Percentiles rank a stretch among this genome's conserved stretches.
phyloP scores from a whole-genome alignment of 352 stramenopile genomes.

The Phytophthora ramorum region DNA sequence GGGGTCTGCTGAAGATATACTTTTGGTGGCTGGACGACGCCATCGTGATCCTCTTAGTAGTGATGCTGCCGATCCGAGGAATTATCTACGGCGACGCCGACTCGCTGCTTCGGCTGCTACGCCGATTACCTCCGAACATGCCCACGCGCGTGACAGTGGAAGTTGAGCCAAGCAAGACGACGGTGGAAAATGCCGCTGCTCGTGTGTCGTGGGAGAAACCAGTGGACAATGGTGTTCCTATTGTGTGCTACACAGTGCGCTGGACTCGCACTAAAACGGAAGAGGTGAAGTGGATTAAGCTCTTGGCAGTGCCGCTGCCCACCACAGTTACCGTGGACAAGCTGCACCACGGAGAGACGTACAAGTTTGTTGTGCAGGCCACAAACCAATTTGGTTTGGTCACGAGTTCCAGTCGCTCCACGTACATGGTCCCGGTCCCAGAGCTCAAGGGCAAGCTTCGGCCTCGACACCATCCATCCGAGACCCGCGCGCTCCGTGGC shows the following conservation, averaged over 20 bases:
- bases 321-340: conserved; percentile 68
- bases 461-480: conserved; percentile 38
- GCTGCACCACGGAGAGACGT: conserved; percentile 79
- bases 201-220: conserved; percentile 84
- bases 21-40: conserved; percentile 90
- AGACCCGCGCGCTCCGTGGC: conserved; percentile 53
- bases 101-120: conserved; percentile 70
- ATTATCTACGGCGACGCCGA: conserved; percentile 88
- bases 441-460: conserved; percentile 74
- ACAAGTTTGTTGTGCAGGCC: conserved; percentile 86
- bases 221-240: conserved; percentile 75
- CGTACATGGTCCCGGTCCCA: conserved; percentile 85
- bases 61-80: conserved; percentile 79
- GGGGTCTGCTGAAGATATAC: conserved; percentile 67
- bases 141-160: conserved; percentile 83
- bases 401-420: conserved; percentile 78
- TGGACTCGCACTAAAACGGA: conserved; percentile 83
- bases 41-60: conserved; percentile 74
- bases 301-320: conserved; percentile 72
- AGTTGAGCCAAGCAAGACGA: conserved; percentile 61
- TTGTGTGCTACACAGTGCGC: conserved; percentile 86
- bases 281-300: conserved; percentile 80
- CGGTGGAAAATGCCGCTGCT: conserved; percentile 60
- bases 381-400: conserved; percentile 85
- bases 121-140: conserved; percentile 79